These are phyloP conservation scores for Rhodocollybia butyracea DNA, from an alignment of 768 basidiomycete species.

Conservation along the genomic window DNA sequence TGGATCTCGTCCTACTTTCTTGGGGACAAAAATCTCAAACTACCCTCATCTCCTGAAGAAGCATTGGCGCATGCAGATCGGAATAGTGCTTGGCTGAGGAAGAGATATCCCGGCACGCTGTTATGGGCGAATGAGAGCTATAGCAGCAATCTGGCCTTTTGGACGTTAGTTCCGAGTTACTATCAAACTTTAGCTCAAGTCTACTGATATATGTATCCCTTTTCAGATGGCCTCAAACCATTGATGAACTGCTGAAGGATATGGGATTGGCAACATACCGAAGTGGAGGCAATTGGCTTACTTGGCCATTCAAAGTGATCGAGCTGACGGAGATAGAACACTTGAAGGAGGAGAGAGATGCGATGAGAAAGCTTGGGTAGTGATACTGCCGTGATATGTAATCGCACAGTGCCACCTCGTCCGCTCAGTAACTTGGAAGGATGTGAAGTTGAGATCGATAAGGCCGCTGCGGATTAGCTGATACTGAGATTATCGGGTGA, in stretches of 20 bases:
- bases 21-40: conserved; percentile 42
- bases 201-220: not conserved
- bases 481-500: too few relatives aligned
- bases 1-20: conserved; percentile 68
- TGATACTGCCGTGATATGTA: too few relatives aligned
- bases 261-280: conserved; percentile 51
- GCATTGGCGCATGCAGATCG: conserved; percentile 43
- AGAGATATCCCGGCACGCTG: conserved; percentile 49
- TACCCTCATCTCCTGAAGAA: conserved; percentile 44
- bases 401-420: too few relatives aligned
- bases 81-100: conserved; percentile 50
- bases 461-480: too few relatives aligned
- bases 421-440: too few relatives aligned
- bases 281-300: conserved; percentile 64
- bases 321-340: conserved; percentile 43
- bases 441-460: too few relatives aligned
- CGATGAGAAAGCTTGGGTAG: too few relatives aligned
- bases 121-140: conserved; percentile 52
- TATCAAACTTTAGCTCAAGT: not conserved
- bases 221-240: conserved; percentile 49
- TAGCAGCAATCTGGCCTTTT: conserved; percentile 45
- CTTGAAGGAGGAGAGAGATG: conserved; percentile 50
- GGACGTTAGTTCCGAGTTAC: conserved; percentile 33
- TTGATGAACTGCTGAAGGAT: conserved; percentile 57
- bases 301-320: conserved; percentile 58